Evolutionary conservation across 768 basidiomycete genomes (phyloP), one percentile per base, ranked within the genome.

Genomic region (Boletus rex-veris): DNA sequence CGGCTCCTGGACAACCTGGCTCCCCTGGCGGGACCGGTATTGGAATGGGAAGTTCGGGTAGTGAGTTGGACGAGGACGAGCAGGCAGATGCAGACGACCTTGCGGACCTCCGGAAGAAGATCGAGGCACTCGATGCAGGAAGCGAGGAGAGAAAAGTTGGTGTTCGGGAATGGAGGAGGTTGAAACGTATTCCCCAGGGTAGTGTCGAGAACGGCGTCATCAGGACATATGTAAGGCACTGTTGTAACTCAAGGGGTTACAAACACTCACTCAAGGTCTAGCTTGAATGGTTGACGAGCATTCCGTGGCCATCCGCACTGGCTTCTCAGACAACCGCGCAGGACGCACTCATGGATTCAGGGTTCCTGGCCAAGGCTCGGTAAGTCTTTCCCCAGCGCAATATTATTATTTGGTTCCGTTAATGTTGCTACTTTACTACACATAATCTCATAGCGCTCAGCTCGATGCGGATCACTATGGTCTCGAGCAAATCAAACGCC

Each of bases 401-500:
- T n/a, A 38, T n/a, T 19, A 15, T 45, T 11, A n/a, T 26, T 30
- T 3, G 14, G 9, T 16, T 8, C 16, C 11, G 14, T 21, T 0
- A 16, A 7, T n/a, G 16, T 26, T 31, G 15, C 5, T 4, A 2
- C 5, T 28, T 48, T 35, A 7, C 50, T 58, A 57, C 14, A 2
- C 18, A 19, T 45, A 1, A 0, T 31, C 21, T 31, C 15, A 16
- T 43, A 72, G 71, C 21, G 75, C 75, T 19, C 92, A 90, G 65
- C 82, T 98, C 9, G 93, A 98, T 61, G 78, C 83, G 12, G 94
- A 96, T 55, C 94, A 98, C 68, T 96, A 86, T 61, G 95, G 95
- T 2, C 75, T 98, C 16, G 91, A 94, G 53, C 91, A 90, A 68
- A 87, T 98, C 68, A 98, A 97, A 78, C 86, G 90, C 58, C 79